A percentile compares a stretch with the other conserved stretches of the same genome.
Conservation (phyloP, 441 rosid genomes). For the Eutrema salsugineum region DNA sequence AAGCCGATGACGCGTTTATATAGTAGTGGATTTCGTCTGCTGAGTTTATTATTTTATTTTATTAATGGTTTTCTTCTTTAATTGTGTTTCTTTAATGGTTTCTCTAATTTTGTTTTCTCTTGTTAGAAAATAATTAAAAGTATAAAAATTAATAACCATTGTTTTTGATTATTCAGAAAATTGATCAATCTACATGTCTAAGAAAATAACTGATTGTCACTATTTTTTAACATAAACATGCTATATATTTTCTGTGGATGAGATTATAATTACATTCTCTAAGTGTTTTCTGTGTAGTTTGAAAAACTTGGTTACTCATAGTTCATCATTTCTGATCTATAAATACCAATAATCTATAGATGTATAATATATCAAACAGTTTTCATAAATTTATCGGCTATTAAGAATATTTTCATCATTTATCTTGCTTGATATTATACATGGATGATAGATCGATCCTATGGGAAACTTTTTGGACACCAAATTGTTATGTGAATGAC, state of each 20-base stretch:
- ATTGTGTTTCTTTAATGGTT: too few relatives aligned
- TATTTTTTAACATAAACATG: background rate
- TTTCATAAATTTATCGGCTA: background rate
- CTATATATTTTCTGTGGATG: background rate
- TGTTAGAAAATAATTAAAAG: background rate
- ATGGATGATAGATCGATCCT: too few relatives aligned
- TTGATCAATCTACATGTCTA: background rate
- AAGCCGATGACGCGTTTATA: conserved; percentile 27
- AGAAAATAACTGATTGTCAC: background rate
- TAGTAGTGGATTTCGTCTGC: conserved; percentile 11
- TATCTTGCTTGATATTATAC: background rate
- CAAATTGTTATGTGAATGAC: background rate
- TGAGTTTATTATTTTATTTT: background rate
- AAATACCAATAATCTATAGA: background rate
- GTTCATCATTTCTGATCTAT: background rate
- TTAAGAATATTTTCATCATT: background rate
- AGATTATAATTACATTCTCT: background rate
- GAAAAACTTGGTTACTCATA: background rate
- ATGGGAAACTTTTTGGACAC: background rate
- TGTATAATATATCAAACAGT: background rate
- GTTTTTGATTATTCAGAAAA: background rate
- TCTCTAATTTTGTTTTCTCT: background rate
- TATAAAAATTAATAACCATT: background rate
- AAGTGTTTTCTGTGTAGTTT: background rate
- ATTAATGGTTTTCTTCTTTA: too few relatives aligned